Conservation (phyloP, 2,329 filamentous ascomycete species). For the Cadophora luteo-olivacea region DNA sequence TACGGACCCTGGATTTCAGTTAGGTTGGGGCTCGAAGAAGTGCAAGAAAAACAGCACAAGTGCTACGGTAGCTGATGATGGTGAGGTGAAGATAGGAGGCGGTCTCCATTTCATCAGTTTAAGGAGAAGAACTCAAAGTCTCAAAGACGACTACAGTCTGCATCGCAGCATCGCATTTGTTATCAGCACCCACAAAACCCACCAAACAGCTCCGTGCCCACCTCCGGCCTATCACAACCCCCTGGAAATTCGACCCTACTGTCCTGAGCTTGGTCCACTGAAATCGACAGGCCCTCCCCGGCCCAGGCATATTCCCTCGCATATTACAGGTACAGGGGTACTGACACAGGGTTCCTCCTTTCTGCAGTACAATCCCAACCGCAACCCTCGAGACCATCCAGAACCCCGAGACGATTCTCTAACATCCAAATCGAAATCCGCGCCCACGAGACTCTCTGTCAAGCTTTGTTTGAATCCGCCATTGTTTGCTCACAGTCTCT, state of each 20-base stretch:
- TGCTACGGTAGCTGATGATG: no score
- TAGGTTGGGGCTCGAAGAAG: neutral
- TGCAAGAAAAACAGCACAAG: neutral
- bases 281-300: conserved; percentile 2
- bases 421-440: conserved; percentile 20
- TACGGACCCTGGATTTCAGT: neutral
- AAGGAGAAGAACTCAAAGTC: neutral
- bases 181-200: neutral
- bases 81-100: neutral
- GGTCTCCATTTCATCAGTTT: neutral
- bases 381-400: conserved; percentile 7
- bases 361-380: neutral
- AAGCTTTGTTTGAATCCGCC: conserved; percentile 26
- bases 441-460: conserved; percentile 18
- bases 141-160: no score
- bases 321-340: conserved; percentile 17
- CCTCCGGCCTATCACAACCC: conserved; percentile 17
- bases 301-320: conserved; percentile 18
- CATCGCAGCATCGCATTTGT: conserved; percentile 2
- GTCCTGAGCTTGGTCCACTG: conserved; percentile 18
- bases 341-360: conserved; percentile 17
- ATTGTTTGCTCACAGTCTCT: conserved; percentile 30
- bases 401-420: conserved; percentile 27
- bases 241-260: neutral
- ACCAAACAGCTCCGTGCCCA: neutral